A percentile compares a stretch with the other conserved stretches of the same genome.
phyloP scores from a whole-genome alignment of 352 stramenopile species.

The Globisporangium okanoganense region DNA sequence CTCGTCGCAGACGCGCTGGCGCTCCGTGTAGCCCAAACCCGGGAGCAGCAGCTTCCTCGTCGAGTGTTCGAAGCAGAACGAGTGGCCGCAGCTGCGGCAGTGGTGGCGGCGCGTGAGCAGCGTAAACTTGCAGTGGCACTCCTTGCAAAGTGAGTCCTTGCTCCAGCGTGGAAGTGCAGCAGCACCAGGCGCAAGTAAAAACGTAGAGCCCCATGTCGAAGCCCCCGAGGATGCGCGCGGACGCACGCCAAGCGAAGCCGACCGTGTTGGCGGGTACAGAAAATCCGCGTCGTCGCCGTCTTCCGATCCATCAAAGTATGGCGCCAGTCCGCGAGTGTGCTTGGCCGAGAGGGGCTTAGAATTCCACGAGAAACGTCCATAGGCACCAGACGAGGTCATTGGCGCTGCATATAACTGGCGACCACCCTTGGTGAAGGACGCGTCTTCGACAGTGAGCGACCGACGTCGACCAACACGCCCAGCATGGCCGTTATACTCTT shows the following conservation, averaged over 20 bases:
- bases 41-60: conserved; percentile 63
- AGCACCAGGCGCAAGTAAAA: conserved; percentile 19
- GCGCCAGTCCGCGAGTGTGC: conserved; percentile 5
- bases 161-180: conserved; percentile 47
- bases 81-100: conserved; percentile 78
- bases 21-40: conserved; percentile 64
- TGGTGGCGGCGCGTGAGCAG: conserved; percentile 75
- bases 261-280: conserved; percentile 5
- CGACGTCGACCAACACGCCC: conserved; percentile 15
- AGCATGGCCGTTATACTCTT: not conserved
- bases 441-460: conserved; percentile 19
- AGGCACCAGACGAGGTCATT: conserved; percentile 1
- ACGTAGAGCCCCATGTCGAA: conserved; percentile 19
- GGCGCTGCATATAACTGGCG: conserved; percentile 17
- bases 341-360: conserved; percentile 4
- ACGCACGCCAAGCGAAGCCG: conserved; percentile 14
- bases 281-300: conserved; percentile 9
- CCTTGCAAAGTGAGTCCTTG: conserved; percentile 59
- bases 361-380: conserved; percentile 13
- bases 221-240: conserved; percentile 27
- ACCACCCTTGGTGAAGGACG: conserved; percentile 17
- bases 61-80: conserved; percentile 86
- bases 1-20: conserved; percentile 79
- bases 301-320: conserved; percentile 16
- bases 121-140: conserved; percentile 70